Percentiles rank a stretch among this genome's conserved stretches.
Conservation (phyloP, 2,329 filamentous ascomycete genomes). For the Penicillium oxalicum region DNA sequence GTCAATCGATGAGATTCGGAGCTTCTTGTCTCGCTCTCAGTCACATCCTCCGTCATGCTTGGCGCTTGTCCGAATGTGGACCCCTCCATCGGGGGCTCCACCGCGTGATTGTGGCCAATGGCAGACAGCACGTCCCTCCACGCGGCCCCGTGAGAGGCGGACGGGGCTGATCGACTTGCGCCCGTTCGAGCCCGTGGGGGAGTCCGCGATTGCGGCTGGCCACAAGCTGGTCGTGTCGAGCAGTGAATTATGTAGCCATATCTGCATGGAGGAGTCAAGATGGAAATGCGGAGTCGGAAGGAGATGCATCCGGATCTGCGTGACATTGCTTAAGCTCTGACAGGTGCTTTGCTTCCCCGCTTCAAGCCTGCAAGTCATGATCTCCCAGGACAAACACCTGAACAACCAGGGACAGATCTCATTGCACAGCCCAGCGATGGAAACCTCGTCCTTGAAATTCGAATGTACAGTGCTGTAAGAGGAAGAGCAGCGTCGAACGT, state of each 20-base stretch:
- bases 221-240: not conserved
- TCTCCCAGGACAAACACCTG: too few relatives aligned
- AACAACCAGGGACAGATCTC: too few relatives aligned
- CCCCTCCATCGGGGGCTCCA: slow-evolving; percentile 16
- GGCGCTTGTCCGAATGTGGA: not conserved
- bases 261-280: not conserved
- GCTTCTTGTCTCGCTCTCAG: too few relatives aligned
- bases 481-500: too few relatives aligned
- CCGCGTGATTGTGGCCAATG: slow-evolving; percentile 27
- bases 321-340: not conserved
- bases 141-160: slow-evolving; percentile 31
- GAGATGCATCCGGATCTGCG: not conserved
- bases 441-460: too few relatives aligned
- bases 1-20: too few relatives aligned
- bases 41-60: slow-evolving; percentile 8
- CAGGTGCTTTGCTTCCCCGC: not conserved
- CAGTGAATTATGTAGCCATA: not conserved
- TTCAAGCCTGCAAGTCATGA: not conserved
- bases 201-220: slow-evolving; percentile 5
- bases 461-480: too few relatives aligned
- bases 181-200: slow-evolving; percentile 13
- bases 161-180: slow-evolving; percentile 6
- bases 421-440: too few relatives aligned
- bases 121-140: slow-evolving; percentile 31
- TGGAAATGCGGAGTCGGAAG: not conserved